These are phyloP conservation scores for Diplosphaera chodatii DNA, from an alignment of 139 green algal genomes.

Conservation along the genomic window DNA sequence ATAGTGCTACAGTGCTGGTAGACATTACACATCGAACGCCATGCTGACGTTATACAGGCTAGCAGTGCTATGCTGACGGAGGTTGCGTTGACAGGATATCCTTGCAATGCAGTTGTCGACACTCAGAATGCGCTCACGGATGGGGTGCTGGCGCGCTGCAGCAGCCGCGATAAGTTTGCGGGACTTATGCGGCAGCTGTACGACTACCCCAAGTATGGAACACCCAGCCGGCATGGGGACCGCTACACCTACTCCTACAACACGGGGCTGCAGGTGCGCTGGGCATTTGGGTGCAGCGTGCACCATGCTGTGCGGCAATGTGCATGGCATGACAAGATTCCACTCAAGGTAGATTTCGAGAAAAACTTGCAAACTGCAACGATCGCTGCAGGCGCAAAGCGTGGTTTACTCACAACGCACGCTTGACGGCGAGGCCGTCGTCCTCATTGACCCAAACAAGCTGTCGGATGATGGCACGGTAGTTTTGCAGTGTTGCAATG, in stretches of 20 bases:
- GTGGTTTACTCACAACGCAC: conserved; percentile 64
- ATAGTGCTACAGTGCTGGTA: no score
- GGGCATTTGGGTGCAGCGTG: no score
- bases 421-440: conserved; percentile 32
- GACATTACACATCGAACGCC: no score
- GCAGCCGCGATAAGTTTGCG: conserved; percentile 56
- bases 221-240: conserved; percentile 49
- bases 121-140: conserved; percentile 77
- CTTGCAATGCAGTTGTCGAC: conserved; percentile 54
- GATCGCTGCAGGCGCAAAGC: conserved; percentile 59
- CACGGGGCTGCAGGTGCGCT: conserved; percentile 45
- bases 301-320: no score
- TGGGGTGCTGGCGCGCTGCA: conserved; percentile 59
- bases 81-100: no score
- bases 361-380: no score
- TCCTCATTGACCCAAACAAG: conserved; percentile 90
- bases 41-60: no score
- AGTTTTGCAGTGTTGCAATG: neutral
- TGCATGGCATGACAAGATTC: no score
- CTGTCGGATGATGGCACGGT: conserved; percentile 70
- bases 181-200: conserved; percentile 47
- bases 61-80: neutral
- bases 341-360: no score
- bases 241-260: conserved; percentile 86
- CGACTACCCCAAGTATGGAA: conserved; percentile 75